Percentiles rank a stretch among this genome's conserved stretches.
These are phyloP conservation scores for Sugiyamaella neomexicana DNA, from an alignment of 1,139 yeast species.

Conservation along the genomic window DNA sequence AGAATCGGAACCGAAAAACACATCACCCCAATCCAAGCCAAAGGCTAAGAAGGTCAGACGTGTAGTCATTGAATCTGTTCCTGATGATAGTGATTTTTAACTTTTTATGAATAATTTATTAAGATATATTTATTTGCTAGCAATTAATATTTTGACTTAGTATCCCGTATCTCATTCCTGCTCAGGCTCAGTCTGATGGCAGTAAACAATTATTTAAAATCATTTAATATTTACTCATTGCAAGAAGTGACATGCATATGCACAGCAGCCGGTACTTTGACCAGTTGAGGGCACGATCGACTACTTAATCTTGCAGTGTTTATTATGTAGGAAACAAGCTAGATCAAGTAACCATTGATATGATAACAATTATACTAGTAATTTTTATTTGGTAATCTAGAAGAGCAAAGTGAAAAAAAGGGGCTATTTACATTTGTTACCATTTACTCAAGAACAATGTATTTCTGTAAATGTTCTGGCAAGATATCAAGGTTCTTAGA, in stretches of 20 bases:
- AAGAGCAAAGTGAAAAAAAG: background rate
- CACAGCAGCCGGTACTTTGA: too few species aligned
- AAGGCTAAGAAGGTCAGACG: conserved; percentile 21
- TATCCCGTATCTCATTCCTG: background rate
- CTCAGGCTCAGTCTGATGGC: background rate
- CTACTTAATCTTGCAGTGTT: too few species aligned
- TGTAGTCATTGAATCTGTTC: conserved; percentile 31
- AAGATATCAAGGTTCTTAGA: conserved; percentile 64
- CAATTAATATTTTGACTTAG: background rate
- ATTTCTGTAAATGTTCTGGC: conserved; percentile 70
- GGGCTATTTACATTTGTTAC: background rate
- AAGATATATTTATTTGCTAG: conserved; percentile 1
- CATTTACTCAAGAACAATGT: conserved; percentile 48
- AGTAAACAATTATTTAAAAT: too few species aligned
- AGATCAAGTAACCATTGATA: too few species aligned
- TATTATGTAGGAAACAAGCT: too few species aligned
- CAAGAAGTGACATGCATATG: too few species aligned
- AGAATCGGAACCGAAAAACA: background rate
- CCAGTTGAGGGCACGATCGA: too few species aligned
- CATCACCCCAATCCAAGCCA: background rate
- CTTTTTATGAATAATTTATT: background rate
- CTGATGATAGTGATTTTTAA: conserved; percentile 30
- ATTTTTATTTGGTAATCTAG: background rate
- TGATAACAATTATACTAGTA: too few species aligned
- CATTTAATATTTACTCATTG: too few species aligned